Conservation (phyloP, 345 rosid species). For the Cardiospermum halicacabum region DNA sequence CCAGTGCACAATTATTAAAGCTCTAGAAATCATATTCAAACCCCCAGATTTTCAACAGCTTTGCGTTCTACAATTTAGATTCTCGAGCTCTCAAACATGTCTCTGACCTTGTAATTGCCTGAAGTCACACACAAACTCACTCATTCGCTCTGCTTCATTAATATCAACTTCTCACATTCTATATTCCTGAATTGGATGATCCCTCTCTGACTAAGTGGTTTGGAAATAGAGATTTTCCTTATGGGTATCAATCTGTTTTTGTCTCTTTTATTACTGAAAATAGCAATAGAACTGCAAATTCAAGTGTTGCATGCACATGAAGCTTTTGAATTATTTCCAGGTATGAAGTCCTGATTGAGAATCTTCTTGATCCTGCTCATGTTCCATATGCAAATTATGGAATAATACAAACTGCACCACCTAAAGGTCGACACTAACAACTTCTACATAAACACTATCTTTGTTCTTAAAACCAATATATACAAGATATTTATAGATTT, state of each 20-base stretch:
- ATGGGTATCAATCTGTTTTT: slow-evolving; percentile 41
- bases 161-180: no score
- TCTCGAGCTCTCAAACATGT: no score
- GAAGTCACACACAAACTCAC: no score
- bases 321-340: slow-evolving; percentile 29
- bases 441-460: neutral
- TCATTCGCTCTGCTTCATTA: no score
- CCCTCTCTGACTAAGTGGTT: slow-evolving; percentile 56
- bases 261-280: neutral
- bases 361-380: slow-evolving; percentile 92
- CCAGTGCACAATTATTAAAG: no score
- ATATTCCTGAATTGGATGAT: slow-evolving; percentile 66
- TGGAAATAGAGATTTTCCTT: slow-evolving; percentile 74
- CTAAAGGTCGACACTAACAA: slow-evolving; percentile 35
- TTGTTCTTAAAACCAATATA: neutral
- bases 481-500: slow-evolving; percentile 1
- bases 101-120: no score
- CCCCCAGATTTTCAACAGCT: no score
- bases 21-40: no score
- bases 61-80: no score
- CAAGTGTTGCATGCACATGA: neutral
- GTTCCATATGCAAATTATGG: slow-evolving; percentile 93
- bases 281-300: neutral
- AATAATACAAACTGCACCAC: slow-evolving; percentile 40
- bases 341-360: slow-evolving; percentile 76